phyloP scores from a whole-genome alignment of 805 yeast species.

The Danielozyma ontarioensis region DNA sequence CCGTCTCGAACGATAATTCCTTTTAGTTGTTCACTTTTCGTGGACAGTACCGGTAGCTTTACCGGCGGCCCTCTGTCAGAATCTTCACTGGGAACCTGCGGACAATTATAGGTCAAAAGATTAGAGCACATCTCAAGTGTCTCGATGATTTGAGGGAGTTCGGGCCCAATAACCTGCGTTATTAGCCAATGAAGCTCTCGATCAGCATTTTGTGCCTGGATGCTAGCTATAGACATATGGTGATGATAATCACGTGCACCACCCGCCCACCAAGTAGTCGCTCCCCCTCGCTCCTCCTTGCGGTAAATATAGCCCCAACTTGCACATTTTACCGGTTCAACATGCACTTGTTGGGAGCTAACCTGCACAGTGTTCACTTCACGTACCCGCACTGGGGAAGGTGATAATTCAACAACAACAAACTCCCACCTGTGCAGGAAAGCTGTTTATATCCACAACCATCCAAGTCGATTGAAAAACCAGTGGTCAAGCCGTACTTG shows the following conservation, averaged over 20 bases:
- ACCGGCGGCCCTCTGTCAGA: constrained; percentile 17
- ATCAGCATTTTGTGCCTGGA: constrained; percentile 2
- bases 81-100: constrained; percentile 27
- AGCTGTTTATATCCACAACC: not conserved
- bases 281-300: too few relatives aligned
- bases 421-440: not conserved
- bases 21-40: constrained; percentile 51
- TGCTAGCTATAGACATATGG: not conserved
- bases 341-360: too few relatives aligned
- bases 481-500: not conserved
- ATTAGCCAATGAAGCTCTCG: constrained; percentile 15
- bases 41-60: constrained; percentile 53
- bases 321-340: too few relatives aligned
- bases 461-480: not conserved
- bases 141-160: constrained; percentile 20
- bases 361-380: too few relatives aligned
- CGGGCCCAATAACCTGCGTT: constrained; percentile 9
- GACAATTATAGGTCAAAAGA: constrained; percentile 31
- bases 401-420: not conserved
- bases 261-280: too few relatives aligned
- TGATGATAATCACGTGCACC: too few relatives aligned
- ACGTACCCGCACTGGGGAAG: not conserved
- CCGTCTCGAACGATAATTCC: constrained; percentile 59
- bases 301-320: too few relatives aligned
- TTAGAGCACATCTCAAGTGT: constrained; percentile 34